Base-by-base conservation (phyloP, 2,329 filamentous ascomycete species). In the Sarocladium oryzae region DNA sequence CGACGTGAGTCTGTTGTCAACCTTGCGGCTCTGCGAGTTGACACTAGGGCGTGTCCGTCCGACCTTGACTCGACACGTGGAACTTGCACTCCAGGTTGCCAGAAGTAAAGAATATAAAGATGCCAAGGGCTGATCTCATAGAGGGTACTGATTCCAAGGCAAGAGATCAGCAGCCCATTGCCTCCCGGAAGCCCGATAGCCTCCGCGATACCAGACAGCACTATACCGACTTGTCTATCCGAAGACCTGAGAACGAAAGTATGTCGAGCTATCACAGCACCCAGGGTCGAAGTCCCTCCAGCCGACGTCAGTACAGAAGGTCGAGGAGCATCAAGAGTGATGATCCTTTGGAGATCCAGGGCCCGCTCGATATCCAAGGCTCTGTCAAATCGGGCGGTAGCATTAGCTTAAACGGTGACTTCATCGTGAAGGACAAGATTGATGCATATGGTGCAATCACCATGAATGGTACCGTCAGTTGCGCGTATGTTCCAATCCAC, bases 291-390 rank as follows among this genome's bases (percentile, higher is more conserved):
- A 59, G 55, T 52, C 56, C 56, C 49, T 50, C 55, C 41, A 51
- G 54, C 3, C 57, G 55, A 18, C 51, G 56, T 24, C 24, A 32
- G n/a, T 61, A 62, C 50, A 61, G 57, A 50, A 66, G 64, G 53
- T 68, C 64, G 15, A 66, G 64, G 51, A 68, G 66, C 55, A 70
- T 76, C 58, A 67, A 66, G 56, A 73, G 68, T 49, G 72, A 74
- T 32, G 58, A 66, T 15, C 62, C 68, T 32, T 56, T 76, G 51
- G 58, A 64, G 21, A 63, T 76, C 5, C 57, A 61, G 3, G 74
- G 74, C 1, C 74, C 74, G 8, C 61, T 76, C 54, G 72, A 78
- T 53, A 68, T 79, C 18, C 64, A 66, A 21, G 71, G 72, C 10
- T 74, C 70, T 2, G 70, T 79, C 57, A 69, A 69, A 55, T 72